Evolutionary conservation across 495 filamentous ascomycete species (phyloP), one percentile per base, ranked within the genome.

Genomic region (Aspergillus ellipticus): DNA sequence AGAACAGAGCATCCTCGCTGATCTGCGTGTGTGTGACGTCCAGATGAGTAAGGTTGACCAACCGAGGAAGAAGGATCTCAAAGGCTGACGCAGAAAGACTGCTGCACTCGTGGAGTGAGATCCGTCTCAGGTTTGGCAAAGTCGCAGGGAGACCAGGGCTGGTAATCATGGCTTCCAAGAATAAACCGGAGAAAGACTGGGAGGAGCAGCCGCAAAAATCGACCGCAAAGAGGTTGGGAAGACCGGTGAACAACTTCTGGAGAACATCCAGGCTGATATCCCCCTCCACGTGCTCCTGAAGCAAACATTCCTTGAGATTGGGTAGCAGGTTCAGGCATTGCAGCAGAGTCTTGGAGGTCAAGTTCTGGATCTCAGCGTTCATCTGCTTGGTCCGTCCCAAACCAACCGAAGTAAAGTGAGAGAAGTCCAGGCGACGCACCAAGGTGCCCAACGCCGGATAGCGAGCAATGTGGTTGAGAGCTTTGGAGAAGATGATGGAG

Each of bases 401-500:
- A 22, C 89, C 89, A 16, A 89, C 81, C 6, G 90, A 90, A 64
- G 90, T 94, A 72, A 92, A 93, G 75, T 92, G 89, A 42, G 89
- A 90, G 68, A 96, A 92, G 71, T 96, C 90, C 24, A 94, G 74
- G 39, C 90, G 85, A 49, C 87, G 83, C 33, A 94, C 89, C 51
- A 94, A 83, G 29, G 85, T 88, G 16, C 90, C 90, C 49, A 92
- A 77, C 11, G 84, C 80, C 11, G 84, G 85, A 66, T 92, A 83
- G 47, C 80, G 76, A 15, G 78, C 71, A 62, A 94, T 73, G 62
- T 90, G 89, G 53, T 78, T 73, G 28, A 92, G 81, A 56, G 92
- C 90, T 72, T 96, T 96, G 61, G 84, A 86, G 72, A 92, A 96
- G 67, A 93, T 89, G 42, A 85, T 71, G 13, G 90, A 94, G 72